Conservation (phyloP, 805 yeast species). For the Starmerella vitae region DNA sequence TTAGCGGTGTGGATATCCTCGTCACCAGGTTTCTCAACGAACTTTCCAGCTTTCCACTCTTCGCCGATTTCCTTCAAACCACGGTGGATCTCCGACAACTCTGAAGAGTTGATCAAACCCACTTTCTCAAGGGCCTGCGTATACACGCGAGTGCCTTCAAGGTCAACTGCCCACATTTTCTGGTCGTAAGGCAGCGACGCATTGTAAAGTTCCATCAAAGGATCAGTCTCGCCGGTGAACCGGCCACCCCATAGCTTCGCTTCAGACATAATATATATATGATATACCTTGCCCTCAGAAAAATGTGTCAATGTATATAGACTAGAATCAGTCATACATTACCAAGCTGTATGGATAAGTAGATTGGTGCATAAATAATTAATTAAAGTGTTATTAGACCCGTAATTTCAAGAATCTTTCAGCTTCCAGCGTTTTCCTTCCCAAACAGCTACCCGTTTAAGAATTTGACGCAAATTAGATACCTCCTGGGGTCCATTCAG, state of each 20-base stretch:
- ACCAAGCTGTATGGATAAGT: too few relatives aligned
- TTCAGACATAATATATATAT: conserved; percentile 36
- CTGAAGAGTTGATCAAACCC: conserved; percentile 59
- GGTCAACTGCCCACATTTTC: conserved; percentile 86
- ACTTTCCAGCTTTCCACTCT: conserved; percentile 67
- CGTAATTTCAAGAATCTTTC: background rate
- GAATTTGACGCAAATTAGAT: conserved; percentile 49
- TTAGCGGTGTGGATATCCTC: conserved; percentile 98
- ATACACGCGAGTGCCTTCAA: conserved; percentile 87
- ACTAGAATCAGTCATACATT: too few relatives aligned
- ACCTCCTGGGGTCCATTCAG: conserved; percentile 42
- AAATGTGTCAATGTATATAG: too few relatives aligned
- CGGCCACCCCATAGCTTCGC: conserved; percentile 94
- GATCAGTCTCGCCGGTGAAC: conserved; percentile 91
- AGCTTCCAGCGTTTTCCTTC: conserved; percentile 11
- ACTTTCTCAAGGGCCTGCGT: conserved; percentile 73
- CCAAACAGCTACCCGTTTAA: conserved; percentile 59
- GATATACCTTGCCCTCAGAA: too few relatives aligned
- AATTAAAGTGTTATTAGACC: too few relatives aligned
- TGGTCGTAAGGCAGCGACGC: conserved; percentile 94
- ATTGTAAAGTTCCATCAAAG: conserved; percentile 92
- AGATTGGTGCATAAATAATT: too few relatives aligned
- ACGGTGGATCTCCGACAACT: conserved; percentile 64
- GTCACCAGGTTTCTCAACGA: conserved; percentile 74
- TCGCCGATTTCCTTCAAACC: conserved; percentile 58